Percentiles rank a stretch among this genome's conserved stretches.
Evolutionary conservation across 768 basidiomycete genomes (phyloP).

Genomic region (Russula olivacea): DNA sequence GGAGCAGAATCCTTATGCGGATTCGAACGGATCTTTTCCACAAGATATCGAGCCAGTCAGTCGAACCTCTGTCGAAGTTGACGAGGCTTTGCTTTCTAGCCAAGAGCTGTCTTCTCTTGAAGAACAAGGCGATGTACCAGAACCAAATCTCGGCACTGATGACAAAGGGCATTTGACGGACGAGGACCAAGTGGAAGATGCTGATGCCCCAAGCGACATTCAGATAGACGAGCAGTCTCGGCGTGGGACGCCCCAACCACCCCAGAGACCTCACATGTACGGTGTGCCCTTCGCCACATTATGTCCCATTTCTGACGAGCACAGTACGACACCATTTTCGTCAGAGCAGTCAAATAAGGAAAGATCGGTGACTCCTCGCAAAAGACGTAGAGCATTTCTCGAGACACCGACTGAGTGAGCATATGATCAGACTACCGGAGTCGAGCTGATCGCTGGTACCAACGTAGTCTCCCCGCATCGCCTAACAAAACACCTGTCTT

Average conservation of each 20-base stretch:
- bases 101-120: conserved; percentile 42
- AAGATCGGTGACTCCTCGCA: conserved; percentile 9
- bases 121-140: conserved; percentile 31
- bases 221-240: conserved; percentile 18
- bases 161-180: conserved; percentile 30
- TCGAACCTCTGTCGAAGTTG: conserved; percentile 43
- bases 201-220: conserved; percentile 27
- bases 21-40: conserved; percentile 13
- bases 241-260: conserved; percentile 10
- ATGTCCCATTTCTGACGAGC: neutral
- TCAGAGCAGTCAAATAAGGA: neutral
- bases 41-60: neutral
- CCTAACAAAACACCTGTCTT: neutral
- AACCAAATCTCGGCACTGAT: conserved; percentile 27
- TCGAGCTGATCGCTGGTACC: neutral
- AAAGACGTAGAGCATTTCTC: conserved; percentile 8
- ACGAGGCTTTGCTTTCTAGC: conserved; percentile 46
- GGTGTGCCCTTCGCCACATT: neutral
- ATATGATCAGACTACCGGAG: neutral
- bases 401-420: conserved; percentile 1
- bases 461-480: neutral
- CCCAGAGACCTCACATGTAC: conserved; percentile 2
- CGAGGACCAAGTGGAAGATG: conserved; percentile 34
- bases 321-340: neutral
- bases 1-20: conserved; percentile 16